Base-by-base conservation (phyloP, 2,329 filamentous ascomycete genomes). In the Ophiocordyceps robertsii region DNA sequence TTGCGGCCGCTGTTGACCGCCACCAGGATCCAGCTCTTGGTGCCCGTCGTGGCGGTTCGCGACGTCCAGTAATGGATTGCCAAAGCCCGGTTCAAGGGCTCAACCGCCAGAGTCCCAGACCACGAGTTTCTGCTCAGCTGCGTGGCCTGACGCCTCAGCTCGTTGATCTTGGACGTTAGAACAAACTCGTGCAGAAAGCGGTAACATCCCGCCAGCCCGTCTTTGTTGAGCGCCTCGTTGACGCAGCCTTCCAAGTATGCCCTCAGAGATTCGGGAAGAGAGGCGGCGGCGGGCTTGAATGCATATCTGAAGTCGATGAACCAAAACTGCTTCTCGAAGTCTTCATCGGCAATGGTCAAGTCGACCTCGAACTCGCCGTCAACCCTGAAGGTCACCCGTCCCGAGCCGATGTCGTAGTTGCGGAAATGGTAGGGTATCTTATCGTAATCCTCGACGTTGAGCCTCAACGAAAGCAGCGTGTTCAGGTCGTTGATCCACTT, bases 21-120 rank as follows among this genome's bases (percentile, higher is more conserved):
- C 40, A 98, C 69, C 49, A 96, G 81, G 39, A 98, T 70, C 90
- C 92, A 98, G 58, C 80, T 94, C 66, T 93, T 95, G 14, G 75
- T 70, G 1, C 77, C 77, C 35, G 66, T 66, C 29, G 62, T 56
- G 5, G 54, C 51, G 17, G 54, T 49, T 12, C 80, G 76, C 40
- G 75, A 73, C 14, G 75, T 70, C 92, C 92, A 98, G 62, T 98
- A 98, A 55, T 95, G 89, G 30, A 98, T 75, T 10, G 88, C 78
- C 44, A 98, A 67, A 27, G 82, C 82, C 46, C 92, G 77, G 57
- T 92, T 84, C 32, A 95, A 69, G 27, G 80, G 71, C 56, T 95
- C 86, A 14, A 94, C 73, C 52, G 77, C 78, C 38, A 96, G 60
- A 30, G 81, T 80, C 43, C 85, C 81, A 29, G 80, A 78, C 90